Base-by-base conservation (phyloP, 2,329 filamentous ascomycete species). In the Cercospora janseana region DNA sequence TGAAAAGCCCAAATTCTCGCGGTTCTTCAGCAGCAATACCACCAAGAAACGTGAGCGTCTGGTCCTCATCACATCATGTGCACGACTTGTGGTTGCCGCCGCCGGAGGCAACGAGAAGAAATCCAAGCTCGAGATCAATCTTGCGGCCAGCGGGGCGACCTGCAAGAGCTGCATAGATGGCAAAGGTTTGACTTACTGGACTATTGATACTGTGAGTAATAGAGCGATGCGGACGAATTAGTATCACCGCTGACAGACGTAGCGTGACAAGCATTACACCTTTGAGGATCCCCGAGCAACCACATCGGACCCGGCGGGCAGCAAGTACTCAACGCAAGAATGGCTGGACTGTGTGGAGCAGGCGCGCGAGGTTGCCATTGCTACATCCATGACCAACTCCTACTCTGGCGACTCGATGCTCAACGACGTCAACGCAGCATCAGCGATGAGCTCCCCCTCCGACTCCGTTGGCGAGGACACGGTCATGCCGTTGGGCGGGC, bases 31-130 rank as follows among this genome's bases (percentile, higher is more conserved):
- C 23, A 88, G 90, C 46, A 91, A 84, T 64, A 88, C 87, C 7
- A 87, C 87, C 6, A 98, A 97, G 74, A 96, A 95, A 72, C 80
- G 91, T 57, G 90, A 95, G 67, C 81, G 93, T 38, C 75, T 98
- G 46, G 93, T 98, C 5, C 91, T 98, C 84, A 82, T 98, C 46
- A 98, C 93, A 2, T 94, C 89, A 1, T 89, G 87, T 61, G 93
- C 87, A 12, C 84, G 93, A 34, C 86, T 98, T 45, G 84, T 98
- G 40, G 79, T 98, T 64, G 92, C 89, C 9, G 88, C 93, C 4
- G 86, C 91, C 18, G 91, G 92, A 5, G 93, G 92, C 0, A 93
- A 95, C 57, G 92, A 97, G 66, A 98, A 98, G 73, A 91, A 93
- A 69, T 81, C 89, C 16, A 98, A 98, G 68, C 80, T 88, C 62